Evolutionary conservation across 2,329 filamentous ascomycete species (phyloP), one percentile per base, ranked within the genome.

Genomic region (Periconia digitata): DNA sequence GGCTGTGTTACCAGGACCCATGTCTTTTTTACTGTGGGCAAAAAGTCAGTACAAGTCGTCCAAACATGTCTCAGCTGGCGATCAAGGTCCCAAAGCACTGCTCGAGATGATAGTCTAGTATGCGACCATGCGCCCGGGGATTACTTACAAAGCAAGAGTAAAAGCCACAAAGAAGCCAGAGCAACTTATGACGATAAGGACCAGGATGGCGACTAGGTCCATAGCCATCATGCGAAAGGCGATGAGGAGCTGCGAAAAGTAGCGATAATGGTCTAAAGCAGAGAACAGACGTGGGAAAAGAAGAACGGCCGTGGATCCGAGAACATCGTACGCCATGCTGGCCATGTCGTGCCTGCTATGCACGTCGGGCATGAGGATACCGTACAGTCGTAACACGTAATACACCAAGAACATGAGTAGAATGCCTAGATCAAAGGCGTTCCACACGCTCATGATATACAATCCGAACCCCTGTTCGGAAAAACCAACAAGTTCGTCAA

Each of bases 381-480:
- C 90, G 63, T 95, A 96, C 13, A 94, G 80, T 47, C 92, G 85
- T 75, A 96, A 85, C 62, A 88, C 89, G 69, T 96, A 95, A 75
- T 96, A 96, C 46, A 89, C 82, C 61, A 95, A 85, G 59, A 96
- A 84, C 51, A 96, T 77, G 20, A 95, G 74, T 44, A 96, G 75
- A 44, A 96, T 96, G 8, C 92, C 92, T 32, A 96, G 77, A 66
- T 96, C 92, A 70, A 96, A 96, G 32, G 92, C 84, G 70, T 96
- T 96, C 92, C 92, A 96, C 70, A 96, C 94, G 69, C 90, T 95
- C 85, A 96, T 92, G 63, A 96, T 90, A 73, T 96, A 97, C 23
- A 97, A 82, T 32, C 91, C 92, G 69, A 96, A 96, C 2, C 92
- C 92, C 72, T 96, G 91, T 70, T 97, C 92, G 58, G 92, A 96